Evolutionary conservation across 805 yeast genomes (phyloP).

Genomic region (Pichia insulana): DNA sequence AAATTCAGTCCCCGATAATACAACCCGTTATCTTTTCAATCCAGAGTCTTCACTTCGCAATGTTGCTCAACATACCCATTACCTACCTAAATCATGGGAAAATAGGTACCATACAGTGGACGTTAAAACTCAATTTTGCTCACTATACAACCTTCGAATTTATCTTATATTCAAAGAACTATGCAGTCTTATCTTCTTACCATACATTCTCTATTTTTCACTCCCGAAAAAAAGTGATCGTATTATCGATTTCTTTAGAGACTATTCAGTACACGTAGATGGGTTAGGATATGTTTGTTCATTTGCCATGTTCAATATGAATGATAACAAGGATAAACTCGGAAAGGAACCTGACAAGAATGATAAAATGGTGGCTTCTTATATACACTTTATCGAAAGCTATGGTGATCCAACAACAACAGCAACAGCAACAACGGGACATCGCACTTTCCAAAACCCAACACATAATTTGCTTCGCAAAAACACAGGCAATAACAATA

Average conservation of each 20-base stretch:
- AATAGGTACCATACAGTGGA: slow-evolving; percentile 75
- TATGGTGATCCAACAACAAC: slow-evolving; percentile 43
- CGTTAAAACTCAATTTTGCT: slow-evolving; percentile 77
- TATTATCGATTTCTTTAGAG: slow-evolving; percentile 86
- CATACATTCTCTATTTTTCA: slow-evolving; percentile 81
- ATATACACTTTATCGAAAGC: slow-evolving; percentile 78
- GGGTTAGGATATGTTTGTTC: slow-evolving; percentile 93
- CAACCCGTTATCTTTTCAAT: slow-evolving; percentile 54
- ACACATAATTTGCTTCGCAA: background rate
- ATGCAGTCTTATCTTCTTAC: slow-evolving; percentile 73
- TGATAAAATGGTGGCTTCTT: slow-evolving; percentile 87
- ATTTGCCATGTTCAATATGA: slow-evolving; percentile 86
- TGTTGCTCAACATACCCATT: slow-evolving; percentile 84
- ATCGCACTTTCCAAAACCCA: background rate
- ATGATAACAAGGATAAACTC: slow-evolving; percentile 30
- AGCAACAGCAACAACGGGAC: background rate
- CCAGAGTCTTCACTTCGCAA: slow-evolving; percentile 81
- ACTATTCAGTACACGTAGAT: slow-evolving; percentile 82
- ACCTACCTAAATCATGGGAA: slow-evolving; percentile 81
- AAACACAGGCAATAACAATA: slow-evolving; percentile 4
- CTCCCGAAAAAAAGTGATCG: slow-evolving; percentile 65
- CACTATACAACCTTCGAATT: slow-evolving; percentile 65
- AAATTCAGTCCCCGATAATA: slow-evolving; percentile 54
- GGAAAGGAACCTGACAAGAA: slow-evolving; percentile 41
- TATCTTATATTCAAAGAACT: slow-evolving; percentile 68